phyloP scores from a whole-genome alignment of 2,329 filamentous ascomycete species.

The Fonsecaea pedrosoi region DNA sequence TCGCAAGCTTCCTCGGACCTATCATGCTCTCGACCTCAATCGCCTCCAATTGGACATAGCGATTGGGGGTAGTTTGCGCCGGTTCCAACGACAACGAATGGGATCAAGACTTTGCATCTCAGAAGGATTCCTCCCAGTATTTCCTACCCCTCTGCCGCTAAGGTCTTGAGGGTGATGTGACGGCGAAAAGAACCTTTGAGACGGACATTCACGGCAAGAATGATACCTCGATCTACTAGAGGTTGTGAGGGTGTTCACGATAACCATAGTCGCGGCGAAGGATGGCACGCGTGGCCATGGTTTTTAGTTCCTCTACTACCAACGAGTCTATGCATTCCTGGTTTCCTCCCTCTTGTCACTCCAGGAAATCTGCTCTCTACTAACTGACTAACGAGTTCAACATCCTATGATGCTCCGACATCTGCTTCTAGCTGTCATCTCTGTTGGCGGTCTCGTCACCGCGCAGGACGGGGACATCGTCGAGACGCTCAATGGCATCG shows the following conservation, averaged over 20 bases:
- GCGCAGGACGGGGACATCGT: conserved; percentile 20
- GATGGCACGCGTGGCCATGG: background rate
- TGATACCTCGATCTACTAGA: background rate
- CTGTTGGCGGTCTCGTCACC: conserved; percentile 11
- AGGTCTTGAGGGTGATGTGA: conserved; percentile 4
- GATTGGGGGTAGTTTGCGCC: background rate
- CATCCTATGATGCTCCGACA: conserved; percentile 9
- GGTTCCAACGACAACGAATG: conserved; percentile 7
- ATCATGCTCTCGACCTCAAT: background rate
- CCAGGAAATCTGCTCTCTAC: background rate
- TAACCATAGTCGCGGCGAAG: background rate
- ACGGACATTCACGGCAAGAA: conserved; percentile 12
- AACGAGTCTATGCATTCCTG: background rate
- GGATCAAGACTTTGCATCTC: background rate
- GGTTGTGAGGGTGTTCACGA: background rate
- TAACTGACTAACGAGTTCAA: background rate
- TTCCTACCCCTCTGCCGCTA: conserved; percentile 3
- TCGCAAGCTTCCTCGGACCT: conserved; percentile 15
- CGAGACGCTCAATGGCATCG: conserved; percentile 23
- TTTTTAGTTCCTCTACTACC: background rate
- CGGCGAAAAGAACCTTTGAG: conserved; percentile 1
- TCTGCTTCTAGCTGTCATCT: background rate
- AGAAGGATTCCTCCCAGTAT: conserved; percentile 4
- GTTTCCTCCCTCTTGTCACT: background rate
- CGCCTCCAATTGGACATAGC: background rate